Conservation (phyloP, 257 asterid species). For the Solanum ossicruentum region DNA sequence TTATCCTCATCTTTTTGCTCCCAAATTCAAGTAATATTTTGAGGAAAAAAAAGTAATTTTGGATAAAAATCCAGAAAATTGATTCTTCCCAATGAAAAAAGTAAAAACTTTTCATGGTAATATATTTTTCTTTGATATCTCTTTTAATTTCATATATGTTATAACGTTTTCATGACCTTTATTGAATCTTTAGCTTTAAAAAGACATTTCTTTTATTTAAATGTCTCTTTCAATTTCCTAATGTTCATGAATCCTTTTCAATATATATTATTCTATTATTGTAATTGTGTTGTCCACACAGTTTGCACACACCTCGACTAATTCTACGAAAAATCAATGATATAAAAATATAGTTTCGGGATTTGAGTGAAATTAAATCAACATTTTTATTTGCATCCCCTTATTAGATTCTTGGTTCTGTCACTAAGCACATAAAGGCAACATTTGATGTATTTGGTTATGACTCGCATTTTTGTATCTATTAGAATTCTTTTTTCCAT, state of each 20-base stretch:
- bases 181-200: background rate
- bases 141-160: background rate
- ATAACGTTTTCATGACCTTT: background rate
- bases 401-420: background rate
- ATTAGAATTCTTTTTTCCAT: background rate
- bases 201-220: background rate
- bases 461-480: background rate
- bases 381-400: too few species aligned
- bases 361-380: background rate
- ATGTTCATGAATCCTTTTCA: background rate
- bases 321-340: background rate
- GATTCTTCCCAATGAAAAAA: background rate
- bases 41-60: background rate
- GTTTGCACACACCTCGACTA: background rate
- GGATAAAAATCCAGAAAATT: background rate
- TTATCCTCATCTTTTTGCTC: background rate
- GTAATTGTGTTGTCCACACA: background rate
- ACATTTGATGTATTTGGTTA: background rate
- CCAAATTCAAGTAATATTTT: background rate
- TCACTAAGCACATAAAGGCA: background rate
- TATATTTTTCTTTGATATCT: background rate
- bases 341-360: background rate
- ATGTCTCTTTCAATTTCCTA: background rate
- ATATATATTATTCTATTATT: background rate
- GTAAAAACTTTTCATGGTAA: background rate